These are phyloP conservation scores for Passiflora organensis DNA, from an alignment of 345 rosid species.

Conservation along the genomic window DNA sequence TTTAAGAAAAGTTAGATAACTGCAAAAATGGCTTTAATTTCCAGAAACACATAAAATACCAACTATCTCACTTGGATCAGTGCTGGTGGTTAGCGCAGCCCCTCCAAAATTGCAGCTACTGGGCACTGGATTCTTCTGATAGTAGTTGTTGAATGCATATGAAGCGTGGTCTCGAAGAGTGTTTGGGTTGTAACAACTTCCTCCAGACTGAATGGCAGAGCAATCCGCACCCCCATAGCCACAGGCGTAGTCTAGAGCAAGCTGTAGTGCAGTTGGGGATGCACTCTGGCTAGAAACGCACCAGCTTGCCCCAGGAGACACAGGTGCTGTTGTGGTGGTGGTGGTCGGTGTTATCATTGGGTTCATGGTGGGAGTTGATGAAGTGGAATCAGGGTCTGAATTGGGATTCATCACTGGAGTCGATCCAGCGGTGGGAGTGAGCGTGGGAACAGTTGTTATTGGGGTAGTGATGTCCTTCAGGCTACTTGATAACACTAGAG, in stretches of 20 bases:
- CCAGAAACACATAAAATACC: too few relatives aligned
- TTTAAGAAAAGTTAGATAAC: too few relatives aligned
- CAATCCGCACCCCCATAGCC: conserved; percentile 83
- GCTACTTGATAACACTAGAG: background rate
- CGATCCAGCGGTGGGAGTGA: conserved; percentile 26
- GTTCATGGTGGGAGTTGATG: conserved; percentile 34
- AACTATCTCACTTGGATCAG: conserved; percentile 69
- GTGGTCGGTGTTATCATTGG: conserved; percentile 33
- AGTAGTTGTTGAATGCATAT: conserved; percentile 70
- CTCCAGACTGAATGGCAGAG: conserved; percentile 51
- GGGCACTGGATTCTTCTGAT: conserved; percentile 65
- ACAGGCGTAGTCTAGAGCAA: conserved; percentile 83
- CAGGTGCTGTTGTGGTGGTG: conserved; percentile 24
- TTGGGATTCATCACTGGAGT: conserved; percentile 36
- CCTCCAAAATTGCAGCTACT: conserved; percentile 84
- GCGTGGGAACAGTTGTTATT: conserved; percentile 48
- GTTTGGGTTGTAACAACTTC: conserved; percentile 59
- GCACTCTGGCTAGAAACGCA: conserved; percentile 76
- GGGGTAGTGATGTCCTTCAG: conserved; percentile 60
- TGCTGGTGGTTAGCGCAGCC: conserved; percentile 67
- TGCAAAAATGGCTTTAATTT: too few relatives aligned
- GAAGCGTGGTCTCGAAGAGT: conserved; percentile 67
- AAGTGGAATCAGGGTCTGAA: conserved; percentile 26
- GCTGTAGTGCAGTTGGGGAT: conserved; percentile 54
- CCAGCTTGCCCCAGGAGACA: conserved; percentile 55